phyloP scores from a whole-genome alignment of 73 alveolate species.

The Paramecium octaurelia region DNA sequence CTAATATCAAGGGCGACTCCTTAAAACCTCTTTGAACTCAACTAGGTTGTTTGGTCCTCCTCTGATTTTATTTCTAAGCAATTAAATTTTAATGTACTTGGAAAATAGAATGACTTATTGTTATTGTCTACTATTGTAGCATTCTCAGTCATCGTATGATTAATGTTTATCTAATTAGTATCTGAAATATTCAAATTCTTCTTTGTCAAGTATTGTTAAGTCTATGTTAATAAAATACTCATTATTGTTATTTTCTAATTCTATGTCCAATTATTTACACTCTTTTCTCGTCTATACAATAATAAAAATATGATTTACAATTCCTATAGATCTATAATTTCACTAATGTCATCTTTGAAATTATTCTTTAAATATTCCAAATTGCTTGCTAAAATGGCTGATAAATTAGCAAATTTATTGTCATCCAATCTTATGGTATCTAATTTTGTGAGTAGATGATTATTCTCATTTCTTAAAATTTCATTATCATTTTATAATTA shows the following conservation, averaged over 20 bases:
- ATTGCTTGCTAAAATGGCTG: slow-evolving; percentile 38
- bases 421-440: slow-evolving; percentile 31
- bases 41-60: slow-evolving; percentile 44
- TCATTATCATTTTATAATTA: slow-evolving; percentile 60
- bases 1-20: slow-evolving; percentile 59
- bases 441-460: slow-evolving; percentile 39
- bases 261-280: slow-evolving; percentile 48
- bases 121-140: slow-evolving; percentile 1
- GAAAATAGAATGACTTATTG: slow-evolving; percentile 4
- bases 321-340: slow-evolving; percentile 44
- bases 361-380: slow-evolving; percentile 46
- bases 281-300: slow-evolving; percentile 36
- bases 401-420: slow-evolving; percentile 48
- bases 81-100: background rate
- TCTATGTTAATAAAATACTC: slow-evolving; percentile 24
- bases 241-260: slow-evolving; percentile 38
- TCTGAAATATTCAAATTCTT: slow-evolving; percentile 20
- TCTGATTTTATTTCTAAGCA: background rate
- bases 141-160: background rate
- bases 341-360: background rate
- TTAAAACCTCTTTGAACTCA: slow-evolving; percentile 46
- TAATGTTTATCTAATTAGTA: background rate
- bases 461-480: slow-evolving; percentile 55
- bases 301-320: background rate
- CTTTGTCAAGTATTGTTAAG: background rate